These are phyloP conservation scores for Oryza meridionalis DNA, from an alignment of 176 grass and related monocot species.

Conservation along the genomic window DNA sequence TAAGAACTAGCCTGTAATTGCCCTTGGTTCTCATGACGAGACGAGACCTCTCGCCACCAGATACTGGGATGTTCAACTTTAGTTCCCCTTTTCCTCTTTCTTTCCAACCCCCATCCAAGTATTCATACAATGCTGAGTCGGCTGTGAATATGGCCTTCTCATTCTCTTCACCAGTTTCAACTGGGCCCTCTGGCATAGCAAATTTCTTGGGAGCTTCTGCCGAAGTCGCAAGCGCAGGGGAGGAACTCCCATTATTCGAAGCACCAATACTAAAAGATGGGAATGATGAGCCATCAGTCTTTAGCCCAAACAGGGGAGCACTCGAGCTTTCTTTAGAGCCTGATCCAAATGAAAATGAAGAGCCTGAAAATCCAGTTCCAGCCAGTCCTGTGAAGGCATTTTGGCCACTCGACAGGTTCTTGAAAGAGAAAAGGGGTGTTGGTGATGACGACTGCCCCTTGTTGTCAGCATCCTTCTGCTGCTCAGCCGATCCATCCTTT, in stretches of 20 bases:
- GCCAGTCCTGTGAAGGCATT: conserved; percentile 92
- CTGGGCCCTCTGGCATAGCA: conserved; percentile 73
- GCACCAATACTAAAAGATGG: conserved; percentile 56
- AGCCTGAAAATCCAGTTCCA: conserved; percentile 84
- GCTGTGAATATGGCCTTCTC: conserved; percentile 72
- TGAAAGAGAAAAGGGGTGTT: conserved; percentile 76
- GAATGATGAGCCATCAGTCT: conserved; percentile 51
- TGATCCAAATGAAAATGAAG: conserved; percentile 83
- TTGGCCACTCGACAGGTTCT: conserved; percentile 88
- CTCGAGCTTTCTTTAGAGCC: conserved; percentile 52
- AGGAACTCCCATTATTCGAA: conserved; percentile 56
- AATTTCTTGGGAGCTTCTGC: conserved; percentile 56
- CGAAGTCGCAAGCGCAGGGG: conserved; percentile 33
- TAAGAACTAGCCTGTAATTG: conserved; percentile 81
- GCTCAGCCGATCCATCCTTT: conserved; percentile 40
- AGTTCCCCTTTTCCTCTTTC: conserved; percentile 97
- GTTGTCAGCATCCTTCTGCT: conserved; percentile 54
- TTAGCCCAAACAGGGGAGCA: conserved; percentile 52
- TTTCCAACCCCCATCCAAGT: conserved; percentile 88
- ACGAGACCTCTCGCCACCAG: conserved; percentile 64
- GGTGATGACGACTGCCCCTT: conserved; percentile 45
- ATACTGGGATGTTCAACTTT: conserved; percentile 72
- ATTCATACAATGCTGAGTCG: conserved; percentile 88
- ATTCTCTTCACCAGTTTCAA: conserved; percentile 98
- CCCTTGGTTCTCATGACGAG: conserved; percentile 94